phyloP scores from a whole-genome alignment of 2,329 filamentous ascomycete genomes.

The Paracorniculantispora psalliotae region DNA sequence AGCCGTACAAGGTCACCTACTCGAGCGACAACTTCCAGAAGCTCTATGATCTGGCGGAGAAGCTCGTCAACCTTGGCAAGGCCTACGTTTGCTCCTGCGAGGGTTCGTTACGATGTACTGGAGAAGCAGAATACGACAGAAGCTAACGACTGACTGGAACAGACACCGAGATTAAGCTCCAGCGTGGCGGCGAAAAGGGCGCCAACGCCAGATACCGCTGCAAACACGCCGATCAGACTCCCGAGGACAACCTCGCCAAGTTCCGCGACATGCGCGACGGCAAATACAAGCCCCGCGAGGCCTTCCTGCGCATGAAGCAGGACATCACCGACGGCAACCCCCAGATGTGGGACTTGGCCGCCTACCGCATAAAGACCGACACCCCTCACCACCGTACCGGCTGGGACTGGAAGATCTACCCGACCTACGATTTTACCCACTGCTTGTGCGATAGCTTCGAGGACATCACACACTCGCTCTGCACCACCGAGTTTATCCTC shows the following conservation, averaged over 20 bases:
- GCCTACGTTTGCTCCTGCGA: slow-evolving; percentile 87
- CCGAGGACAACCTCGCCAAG: slow-evolving; percentile 72
- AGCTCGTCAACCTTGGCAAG: slow-evolving; percentile 66
- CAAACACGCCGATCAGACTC: slow-evolving; percentile 67
- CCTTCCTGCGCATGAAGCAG: slow-evolving; percentile 91
- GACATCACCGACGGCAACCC: slow-evolving; percentile 78
- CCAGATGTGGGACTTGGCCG: slow-evolving; percentile 94
- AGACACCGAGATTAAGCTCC: slow-evolving; percentile 76
- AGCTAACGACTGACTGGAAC: slow-evolving; percentile 17
- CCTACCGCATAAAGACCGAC: slow-evolving; percentile 75
- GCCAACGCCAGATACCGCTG: slow-evolving; percentile 69
- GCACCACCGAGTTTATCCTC: slow-evolving; percentile 87
- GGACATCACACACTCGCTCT: slow-evolving; percentile 84
- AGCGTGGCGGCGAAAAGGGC: slow-evolving; percentile 72
- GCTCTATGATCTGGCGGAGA: slow-evolving; percentile 83
- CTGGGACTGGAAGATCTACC: slow-evolving; percentile 85
- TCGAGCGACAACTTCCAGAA: slow-evolving; percentile 86
- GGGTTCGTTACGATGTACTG: background rate
- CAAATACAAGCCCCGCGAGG: slow-evolving; percentile 79
- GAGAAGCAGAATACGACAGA: too few species aligned
- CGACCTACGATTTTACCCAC: slow-evolving; percentile 89
- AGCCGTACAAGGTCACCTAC: slow-evolving; percentile 61
- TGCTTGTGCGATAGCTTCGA: slow-evolving; percentile 92
- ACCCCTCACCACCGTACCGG: slow-evolving; percentile 74
- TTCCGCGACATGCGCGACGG: slow-evolving; percentile 90